Percentiles rank a stretch among this genome's conserved stretches.
phyloP scores from a whole-genome alignment of 75 land plant species.

The Larix kaempferi region DNA sequence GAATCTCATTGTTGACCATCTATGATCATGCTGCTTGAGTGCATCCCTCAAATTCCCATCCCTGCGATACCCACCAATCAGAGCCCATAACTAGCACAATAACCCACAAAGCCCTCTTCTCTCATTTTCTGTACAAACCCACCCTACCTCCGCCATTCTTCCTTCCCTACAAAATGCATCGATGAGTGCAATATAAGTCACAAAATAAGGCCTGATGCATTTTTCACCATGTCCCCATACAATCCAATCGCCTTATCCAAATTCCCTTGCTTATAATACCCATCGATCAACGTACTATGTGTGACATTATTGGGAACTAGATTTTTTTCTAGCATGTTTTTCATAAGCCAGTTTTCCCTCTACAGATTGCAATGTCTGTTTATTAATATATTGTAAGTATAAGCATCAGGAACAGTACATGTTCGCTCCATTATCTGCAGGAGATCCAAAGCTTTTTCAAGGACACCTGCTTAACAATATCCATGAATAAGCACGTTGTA shows the following conservation, averaged over 20 bases:
- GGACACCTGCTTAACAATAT: conserved; percentile 33
- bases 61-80: conserved; percentile 38
- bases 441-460: conserved; percentile 37
- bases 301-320: conserved; percentile 49
- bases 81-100: conserved; percentile 40
- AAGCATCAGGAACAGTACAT: no score
- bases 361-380: conserved; percentile 28
- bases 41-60: no score
- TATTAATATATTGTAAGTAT: no score
- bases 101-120: conserved; percentile 18
- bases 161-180: conserved; percentile 31
- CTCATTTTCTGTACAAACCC: conserved; percentile 25
- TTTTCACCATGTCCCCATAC: conserved; percentile 34
- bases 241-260: no score
- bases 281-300: conserved; percentile 63
- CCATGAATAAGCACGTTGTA: conserved; percentile 57
- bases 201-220: conserved; percentile 33
- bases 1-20: conserved; percentile 26
- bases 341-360: no score
- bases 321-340: conserved; percentile 38
- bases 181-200: no score
- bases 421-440: no score
- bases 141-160: conserved; percentile 28
- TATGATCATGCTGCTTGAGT: no score
- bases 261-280: no score